Evolutionary conservation across 768 basidiomycete genomes (phyloP).

Genomic region (Tylopilus plumbeoviolaceoides): DNA sequence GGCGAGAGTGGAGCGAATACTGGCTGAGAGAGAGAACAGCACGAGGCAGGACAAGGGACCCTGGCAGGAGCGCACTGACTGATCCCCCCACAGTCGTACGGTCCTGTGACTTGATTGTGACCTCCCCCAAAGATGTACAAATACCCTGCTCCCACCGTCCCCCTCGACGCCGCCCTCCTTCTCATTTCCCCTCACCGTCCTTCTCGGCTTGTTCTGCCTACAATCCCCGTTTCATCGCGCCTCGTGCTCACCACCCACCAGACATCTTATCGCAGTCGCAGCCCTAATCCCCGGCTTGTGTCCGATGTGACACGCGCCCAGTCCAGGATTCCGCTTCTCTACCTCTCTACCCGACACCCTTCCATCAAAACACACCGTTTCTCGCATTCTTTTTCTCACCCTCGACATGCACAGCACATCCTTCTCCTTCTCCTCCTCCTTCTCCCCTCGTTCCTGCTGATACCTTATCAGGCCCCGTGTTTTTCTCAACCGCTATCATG

Average conservation of each 20-base stretch:
- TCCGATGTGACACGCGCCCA: conserved; percentile 1
- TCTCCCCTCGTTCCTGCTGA: not conserved
- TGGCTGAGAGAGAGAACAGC: conserved; percentile 8
- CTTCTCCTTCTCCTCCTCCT: not conserved
- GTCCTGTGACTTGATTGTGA: conserved; percentile 33
- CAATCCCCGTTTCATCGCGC: not conserved
- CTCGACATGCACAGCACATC: not conserved
- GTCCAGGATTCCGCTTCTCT: not conserved
- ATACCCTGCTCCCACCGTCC: conserved; percentile 9
- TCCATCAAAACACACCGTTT: conserved; percentile 6
- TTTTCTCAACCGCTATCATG: not conserved
- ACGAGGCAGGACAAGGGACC: conserved; percentile 25
- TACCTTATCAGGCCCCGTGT: not conserved
- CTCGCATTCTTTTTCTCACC: conserved; percentile 12
- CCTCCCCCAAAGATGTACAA: conserved; percentile 32
- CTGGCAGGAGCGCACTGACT: conserved; percentile 22
- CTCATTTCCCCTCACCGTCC: not conserved
- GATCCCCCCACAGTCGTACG: conserved; percentile 10
- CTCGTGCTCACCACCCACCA: not conserved
- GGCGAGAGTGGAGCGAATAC: too few relatives aligned
- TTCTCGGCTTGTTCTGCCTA: not conserved
- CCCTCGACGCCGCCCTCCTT: not conserved
- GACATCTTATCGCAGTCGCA: conserved; percentile 9
- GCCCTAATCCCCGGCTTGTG: conserved; percentile 3
- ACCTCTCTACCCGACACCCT: conserved; percentile 5